Base-by-base conservation (phyloP, 345 rosid species). In the Noccaea bulbosa region DNA sequence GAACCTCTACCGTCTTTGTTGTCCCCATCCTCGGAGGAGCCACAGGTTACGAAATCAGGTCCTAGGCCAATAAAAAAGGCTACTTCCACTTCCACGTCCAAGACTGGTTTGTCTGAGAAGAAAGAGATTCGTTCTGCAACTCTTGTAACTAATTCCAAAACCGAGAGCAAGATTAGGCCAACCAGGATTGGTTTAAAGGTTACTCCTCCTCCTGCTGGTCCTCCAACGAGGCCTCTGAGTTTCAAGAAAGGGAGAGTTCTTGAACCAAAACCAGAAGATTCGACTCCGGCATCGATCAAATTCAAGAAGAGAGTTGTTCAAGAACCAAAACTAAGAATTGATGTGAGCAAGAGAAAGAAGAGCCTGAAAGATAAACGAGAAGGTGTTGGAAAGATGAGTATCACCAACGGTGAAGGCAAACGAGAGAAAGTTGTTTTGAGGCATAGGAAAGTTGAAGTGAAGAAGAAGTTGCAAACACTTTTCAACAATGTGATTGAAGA, bases 401-500 rank as follows among this genome's bases (percentile, higher is more conserved):
- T 33, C 11, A 44, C 0, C 1, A 70, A 24, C 38, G 48, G 60
- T 12, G 77, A 76, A 43, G 63, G 59, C 37, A 75, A 75, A 68
- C 15, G 78, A 60, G 78, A 75, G 65, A 75, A 75, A n/a, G 83
- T 89, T 71, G 82, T 78, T 52, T 74, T 91, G 85, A 85, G 91
- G 72, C 98, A 87, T 76, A 89, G 90, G 76, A 91, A 86, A 71
- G 89, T 71, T 35, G 89, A 80, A 55, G 73, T 59, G 8, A 87
- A 81, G 92, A 89, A 85, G 83, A 90, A 91, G 40, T 57, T 82
- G 8, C 83, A 56, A 75, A 85, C 83, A 32, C 79, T 89, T 77
- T 89, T 89, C 46, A 94, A 94, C 53, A 84, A 89, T 69, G 96
- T 94, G 78, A 94, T 94, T 53, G 98, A 94, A 85, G 93, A 91